Conservation (phyloP, 306 rosid genomes). For the Coriaria nepalensis region DNA sequence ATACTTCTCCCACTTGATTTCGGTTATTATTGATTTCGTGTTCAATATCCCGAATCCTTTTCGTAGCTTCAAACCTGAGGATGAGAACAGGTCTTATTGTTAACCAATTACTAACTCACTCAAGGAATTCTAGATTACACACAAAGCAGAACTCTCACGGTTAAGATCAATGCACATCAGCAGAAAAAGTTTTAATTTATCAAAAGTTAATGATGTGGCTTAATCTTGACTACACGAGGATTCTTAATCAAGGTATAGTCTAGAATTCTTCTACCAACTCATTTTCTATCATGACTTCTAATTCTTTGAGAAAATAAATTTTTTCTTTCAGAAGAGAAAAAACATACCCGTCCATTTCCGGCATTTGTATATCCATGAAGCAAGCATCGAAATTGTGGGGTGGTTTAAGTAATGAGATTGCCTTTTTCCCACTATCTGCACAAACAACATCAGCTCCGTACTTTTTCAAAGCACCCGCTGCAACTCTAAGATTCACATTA, state of each 20-base stretch:
- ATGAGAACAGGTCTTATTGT: neutral
- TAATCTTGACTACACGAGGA: no score
- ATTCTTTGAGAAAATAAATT: no score
- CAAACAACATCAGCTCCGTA: constrained; percentile 90
- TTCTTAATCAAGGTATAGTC: no score
- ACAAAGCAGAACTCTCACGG: no score
- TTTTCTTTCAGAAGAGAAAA: neutral
- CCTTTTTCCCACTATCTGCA: constrained; percentile 62
- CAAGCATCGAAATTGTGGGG: constrained; percentile 87
- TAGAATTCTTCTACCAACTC: no score
- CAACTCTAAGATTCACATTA: constrained; percentile 75
- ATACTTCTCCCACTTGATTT: constrained; percentile 27
- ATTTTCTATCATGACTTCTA: no score
- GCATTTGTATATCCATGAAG: constrained; percentile 99
- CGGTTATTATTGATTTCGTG: constrained; percentile 11
- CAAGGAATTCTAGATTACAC: neutral
- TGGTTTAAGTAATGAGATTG: constrained; percentile 55
- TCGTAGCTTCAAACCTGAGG: constrained; percentile 70
- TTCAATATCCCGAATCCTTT: constrained; percentile 53
- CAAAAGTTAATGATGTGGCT: no score
- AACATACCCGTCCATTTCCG: constrained; percentile 93
- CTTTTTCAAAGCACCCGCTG: constrained; percentile 78
- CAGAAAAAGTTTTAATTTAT: no score
- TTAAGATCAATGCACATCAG: no score
- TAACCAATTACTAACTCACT: neutral